phyloP scores from a whole-genome alignment of 306 rosid species.

The Prunus mume region DNA sequence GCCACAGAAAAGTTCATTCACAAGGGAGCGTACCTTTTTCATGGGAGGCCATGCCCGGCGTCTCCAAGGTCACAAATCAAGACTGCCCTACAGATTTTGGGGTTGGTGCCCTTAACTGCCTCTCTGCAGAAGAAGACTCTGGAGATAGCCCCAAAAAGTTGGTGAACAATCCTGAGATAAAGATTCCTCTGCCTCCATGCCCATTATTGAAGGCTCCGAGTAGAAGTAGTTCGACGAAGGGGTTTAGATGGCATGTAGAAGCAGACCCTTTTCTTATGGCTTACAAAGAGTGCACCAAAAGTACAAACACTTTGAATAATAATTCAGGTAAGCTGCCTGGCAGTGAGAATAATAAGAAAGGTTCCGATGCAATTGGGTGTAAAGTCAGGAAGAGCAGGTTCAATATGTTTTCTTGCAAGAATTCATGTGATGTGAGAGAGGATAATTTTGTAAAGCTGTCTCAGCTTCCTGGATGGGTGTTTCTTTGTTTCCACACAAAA shows the following conservation, averaged over 20 bases:
- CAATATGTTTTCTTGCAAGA: conserved; percentile 57
- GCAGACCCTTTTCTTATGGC: conserved; percentile 88
- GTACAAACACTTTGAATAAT: conserved; percentile 15
- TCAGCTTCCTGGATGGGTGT: conserved; percentile 36
- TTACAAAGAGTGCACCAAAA: conserved; percentile 67
- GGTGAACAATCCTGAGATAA: conserved; percentile 16
- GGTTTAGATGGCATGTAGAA: conserved; percentile 49
- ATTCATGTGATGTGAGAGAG: conserved; percentile 41
- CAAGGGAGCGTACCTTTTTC: conserved; percentile 87
- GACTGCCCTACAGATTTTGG: conserved; percentile 25
- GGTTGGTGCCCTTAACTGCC: conserved; percentile 11
- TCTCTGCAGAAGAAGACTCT: background rate
- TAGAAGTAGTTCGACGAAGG: conserved; percentile 61
- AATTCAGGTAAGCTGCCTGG: conserved; percentile 8
- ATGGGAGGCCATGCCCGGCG: conserved; percentile 82
- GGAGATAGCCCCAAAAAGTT: background rate
- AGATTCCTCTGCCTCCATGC: conserved; percentile 80
- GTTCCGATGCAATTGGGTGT: conserved; percentile 15
- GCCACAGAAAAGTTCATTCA: conserved; percentile 63
- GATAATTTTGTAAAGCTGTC: conserved; percentile 48
- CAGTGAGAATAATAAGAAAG: conserved; percentile 28
- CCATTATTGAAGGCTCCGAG: conserved; percentile 20
- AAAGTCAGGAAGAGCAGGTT: conserved; percentile 34
- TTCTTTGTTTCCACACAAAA: background rate
- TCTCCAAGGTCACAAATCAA: conserved; percentile 47